Evolutionary conservation across 371 early-diverging fungal genomes (phyloP), one percentile per base, ranked within the genome.

Genomic region (Smittium culicis): DNA sequence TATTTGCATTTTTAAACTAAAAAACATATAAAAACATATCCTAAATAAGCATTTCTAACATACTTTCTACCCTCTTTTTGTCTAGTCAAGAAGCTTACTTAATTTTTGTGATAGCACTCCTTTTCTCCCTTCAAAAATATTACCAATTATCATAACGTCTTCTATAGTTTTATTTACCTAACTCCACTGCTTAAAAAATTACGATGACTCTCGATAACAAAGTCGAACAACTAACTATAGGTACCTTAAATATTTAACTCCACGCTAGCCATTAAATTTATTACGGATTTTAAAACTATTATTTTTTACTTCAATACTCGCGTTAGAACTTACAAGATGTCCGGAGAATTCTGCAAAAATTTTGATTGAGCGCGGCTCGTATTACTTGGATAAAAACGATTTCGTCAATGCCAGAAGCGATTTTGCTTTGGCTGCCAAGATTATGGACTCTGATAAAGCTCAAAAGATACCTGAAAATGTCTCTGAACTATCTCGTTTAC

Each of bases 381-480:
- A 31, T 16, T 32, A 31, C 2, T 27, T 29, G 29, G 33, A 62
- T 16, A 5, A 20, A 2, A 34, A 34, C 28, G 34, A 33, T 16
- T 31, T 34, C 29, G 28, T 34, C 17, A 17, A 27, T 32, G n/a
- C 63, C 2, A 32, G 14, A 16, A 62, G 5, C 24, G 63, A 62
- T n/a, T 62, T 62, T 33, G 29, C 32, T 20, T 34, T 31, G 31
- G 63, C 63, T 27, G 63, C 63, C 8, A 17, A 31, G 33, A 27
- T 62, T 3, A 62, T 62, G 63, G 63, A 62, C 2, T 20, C 24
- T 24, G 63, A 62, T n/a, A 32, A 31, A 3, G 14, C 28, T 24
- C 63, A 62, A 62, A 62, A 62, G n/a, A 62, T 34, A 24, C 28
- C 29, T 24, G 63, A 62, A 62, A 62, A 62, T n/a, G n/a, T 62